These are phyloP conservation scores for Nigrograna mackinnonii DNA, from an alignment of 2,329 filamentous ascomycete genomes.

Conservation along the genomic window DNA sequence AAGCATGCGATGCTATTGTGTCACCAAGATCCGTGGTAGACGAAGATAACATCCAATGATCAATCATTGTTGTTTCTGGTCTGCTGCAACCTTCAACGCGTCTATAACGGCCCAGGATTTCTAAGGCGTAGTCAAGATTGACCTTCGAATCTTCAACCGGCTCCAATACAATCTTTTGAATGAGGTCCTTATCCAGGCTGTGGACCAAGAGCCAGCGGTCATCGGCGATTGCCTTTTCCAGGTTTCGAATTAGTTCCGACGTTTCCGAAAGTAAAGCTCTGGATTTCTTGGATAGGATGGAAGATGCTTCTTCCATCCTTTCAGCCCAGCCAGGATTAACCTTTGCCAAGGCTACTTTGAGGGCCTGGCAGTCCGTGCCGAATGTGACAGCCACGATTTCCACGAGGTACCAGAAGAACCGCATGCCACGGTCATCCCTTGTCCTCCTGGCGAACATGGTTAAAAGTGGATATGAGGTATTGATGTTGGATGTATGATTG, in stretches of 20 bases:
- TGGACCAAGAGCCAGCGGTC: background rate
- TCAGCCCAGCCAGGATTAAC: background rate
- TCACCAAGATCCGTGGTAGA: background rate
- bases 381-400: slow-evolving; percentile 1
- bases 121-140: background rate
- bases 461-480: background rate
- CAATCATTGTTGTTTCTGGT: background rate
- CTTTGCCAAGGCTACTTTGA: background rate
- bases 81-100: background rate
- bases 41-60: background rate
- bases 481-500: background rate
- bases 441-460: background rate
- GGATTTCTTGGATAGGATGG: background rate
- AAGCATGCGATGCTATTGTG: slow-evolving; percentile 1
- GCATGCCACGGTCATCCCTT: background rate
- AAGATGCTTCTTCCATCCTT: background rate
- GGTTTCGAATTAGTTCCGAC: background rate
- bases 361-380: background rate
- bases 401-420: background rate
- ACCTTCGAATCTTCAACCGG: background rate
- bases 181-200: background rate
- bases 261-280: background rate
- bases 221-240: background rate
- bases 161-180: background rate
- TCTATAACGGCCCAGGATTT: background rate